Conservation (phyloP, 2,329 filamentous ascomycete species). For the Colletotrichum australisinense region DNA sequence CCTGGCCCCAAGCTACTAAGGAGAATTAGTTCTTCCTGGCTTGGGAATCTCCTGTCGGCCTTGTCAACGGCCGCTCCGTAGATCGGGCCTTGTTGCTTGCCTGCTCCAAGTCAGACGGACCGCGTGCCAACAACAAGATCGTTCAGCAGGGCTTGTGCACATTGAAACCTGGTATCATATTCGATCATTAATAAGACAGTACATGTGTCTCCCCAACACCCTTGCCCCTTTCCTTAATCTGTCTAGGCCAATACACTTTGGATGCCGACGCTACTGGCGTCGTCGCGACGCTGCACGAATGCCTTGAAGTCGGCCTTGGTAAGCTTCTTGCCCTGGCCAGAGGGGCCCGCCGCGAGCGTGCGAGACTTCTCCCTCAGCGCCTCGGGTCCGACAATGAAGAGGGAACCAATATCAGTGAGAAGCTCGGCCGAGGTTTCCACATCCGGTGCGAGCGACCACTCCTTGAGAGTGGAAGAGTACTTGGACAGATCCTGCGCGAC, state of each 20-base stretch:
- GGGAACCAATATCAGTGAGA: slow-evolving; percentile 89
- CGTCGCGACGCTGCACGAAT: slow-evolving; percentile 87
- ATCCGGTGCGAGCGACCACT: slow-evolving; percentile 81
- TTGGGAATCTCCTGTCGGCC: too few relatives aligned
- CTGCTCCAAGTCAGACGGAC: too few relatives aligned
- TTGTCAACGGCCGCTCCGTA: too few relatives aligned
- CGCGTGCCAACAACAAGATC: background rate
- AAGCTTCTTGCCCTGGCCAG: slow-evolving; percentile 63
- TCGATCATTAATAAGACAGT: slow-evolving; percentile 15
- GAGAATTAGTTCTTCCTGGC: too few relatives aligned
- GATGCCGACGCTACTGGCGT: slow-evolving; percentile 82
- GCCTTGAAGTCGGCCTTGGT: slow-evolving; percentile 80
- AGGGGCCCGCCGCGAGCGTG: slow-evolving; percentile 60
- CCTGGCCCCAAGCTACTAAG: too few relatives aligned
- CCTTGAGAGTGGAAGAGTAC: slow-evolving; percentile 87
- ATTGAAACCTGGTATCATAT: slow-evolving; percentile 29
- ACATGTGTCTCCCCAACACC: background rate
- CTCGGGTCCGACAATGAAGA: slow-evolving; percentile 93
- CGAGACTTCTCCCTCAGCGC: slow-evolving; percentile 78
- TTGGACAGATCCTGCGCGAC: slow-evolving; percentile 96
- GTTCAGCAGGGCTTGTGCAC: background rate
- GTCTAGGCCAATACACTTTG: slow-evolving; percentile 87
- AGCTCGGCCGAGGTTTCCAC: slow-evolving; percentile 81
- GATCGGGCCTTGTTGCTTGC: too few relatives aligned
- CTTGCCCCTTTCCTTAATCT: too few relatives aligned